Conservation (phyloP, 1,284 basidiomycete genomes). For the Tylopilus orsonianus region DNA sequence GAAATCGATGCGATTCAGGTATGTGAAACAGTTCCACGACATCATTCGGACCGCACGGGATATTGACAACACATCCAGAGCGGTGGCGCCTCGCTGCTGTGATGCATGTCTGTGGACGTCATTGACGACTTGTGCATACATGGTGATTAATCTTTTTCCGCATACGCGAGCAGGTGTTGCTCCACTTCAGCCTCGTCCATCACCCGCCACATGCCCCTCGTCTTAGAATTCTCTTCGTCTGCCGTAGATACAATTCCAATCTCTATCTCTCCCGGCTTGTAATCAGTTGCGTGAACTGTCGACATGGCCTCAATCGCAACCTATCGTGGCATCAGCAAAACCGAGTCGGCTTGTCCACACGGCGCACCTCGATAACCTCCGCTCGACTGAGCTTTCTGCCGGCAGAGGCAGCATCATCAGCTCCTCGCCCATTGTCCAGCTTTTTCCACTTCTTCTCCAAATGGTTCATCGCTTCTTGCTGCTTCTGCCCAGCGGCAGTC, state of each 20-base stretch:
- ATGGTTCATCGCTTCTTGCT: slow-evolving; percentile 98
- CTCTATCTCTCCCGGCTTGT: slow-evolving; percentile 89
- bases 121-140: slow-evolving; percentile 8
- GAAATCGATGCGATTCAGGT: slow-evolving; percentile 85
- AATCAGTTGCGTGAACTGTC: slow-evolving; percentile 91
- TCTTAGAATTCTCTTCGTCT: slow-evolving; percentile 66
- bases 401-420: slow-evolving; percentile 71
- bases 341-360: slow-evolving; percentile 25
- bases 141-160: slow-evolving; percentile 80
- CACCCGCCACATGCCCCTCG: slow-evolving; percentile 77
- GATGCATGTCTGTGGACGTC: slow-evolving; percentile 15
- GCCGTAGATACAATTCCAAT: slow-evolving; percentile 79
- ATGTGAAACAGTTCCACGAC: slow-evolving; percentile 29
- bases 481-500: slow-evolving; percentile 94
- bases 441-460: slow-evolving; percentile 99
- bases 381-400: slow-evolving; percentile 63
- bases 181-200: slow-evolving; percentile 86
- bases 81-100: slow-evolving; percentile 66
- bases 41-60: background rate
- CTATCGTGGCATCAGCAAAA: slow-evolving; percentile 40
- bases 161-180: slow-evolving; percentile 83
- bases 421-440: slow-evolving; percentile 70
- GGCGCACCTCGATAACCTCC: slow-evolving; percentile 80
- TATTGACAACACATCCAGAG: slow-evolving; percentile 45
- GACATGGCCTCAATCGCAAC: slow-evolving; percentile 95